Evolutionary conservation across 306 rosid species (phyloP).

Genomic region (Spatholobus suberectus): DNA sequence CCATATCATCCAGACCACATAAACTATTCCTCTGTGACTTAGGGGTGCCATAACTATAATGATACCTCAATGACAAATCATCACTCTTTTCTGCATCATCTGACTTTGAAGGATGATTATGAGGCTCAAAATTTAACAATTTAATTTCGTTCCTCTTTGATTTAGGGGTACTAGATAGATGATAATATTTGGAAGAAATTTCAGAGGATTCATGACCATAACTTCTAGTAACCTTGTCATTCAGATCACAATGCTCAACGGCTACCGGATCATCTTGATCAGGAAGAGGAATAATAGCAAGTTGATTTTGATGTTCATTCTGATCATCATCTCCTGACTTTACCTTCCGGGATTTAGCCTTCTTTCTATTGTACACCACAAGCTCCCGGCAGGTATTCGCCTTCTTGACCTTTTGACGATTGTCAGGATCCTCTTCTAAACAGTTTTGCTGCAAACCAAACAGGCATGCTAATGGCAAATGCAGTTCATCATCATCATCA

Average conservation of each 20-base stretch:
- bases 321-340: conserved; percentile 43
- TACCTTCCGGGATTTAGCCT: conserved; percentile 27
- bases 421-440: conserved; percentile 27
- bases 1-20: conserved; percentile 55
- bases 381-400: conserved; percentile 30
- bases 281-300: conserved; percentile 62
- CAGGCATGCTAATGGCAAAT: conserved; percentile 61
- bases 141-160: conserved; percentile 41
- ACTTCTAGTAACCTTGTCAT: conserved; percentile 40
- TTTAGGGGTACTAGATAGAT: conserved; percentile 40
- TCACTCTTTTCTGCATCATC: conserved; percentile 41
- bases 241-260: conserved; percentile 41
- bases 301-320: conserved; percentile 46
- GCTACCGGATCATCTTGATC: conserved; percentile 49
- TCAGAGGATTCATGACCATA: conserved; percentile 45
- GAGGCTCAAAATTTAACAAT: conserved; percentile 36
- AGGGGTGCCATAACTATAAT: conserved; percentile 42
- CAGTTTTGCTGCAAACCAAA: conserved; percentile 42
- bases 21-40: conserved; percentile 50
- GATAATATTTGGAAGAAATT: conserved; percentile 47
- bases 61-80: conserved; percentile 44
- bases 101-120: conserved; percentile 27
- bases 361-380: conserved; percentile 42
- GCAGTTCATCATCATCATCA: conserved; percentile 63
- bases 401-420: conserved; percentile 34